Percentiles rank a stretch among this genome's conserved stretches.
Conservation (phyloP, 192 early-diverging fungal species). For the Dispira parvispora region DNA sequence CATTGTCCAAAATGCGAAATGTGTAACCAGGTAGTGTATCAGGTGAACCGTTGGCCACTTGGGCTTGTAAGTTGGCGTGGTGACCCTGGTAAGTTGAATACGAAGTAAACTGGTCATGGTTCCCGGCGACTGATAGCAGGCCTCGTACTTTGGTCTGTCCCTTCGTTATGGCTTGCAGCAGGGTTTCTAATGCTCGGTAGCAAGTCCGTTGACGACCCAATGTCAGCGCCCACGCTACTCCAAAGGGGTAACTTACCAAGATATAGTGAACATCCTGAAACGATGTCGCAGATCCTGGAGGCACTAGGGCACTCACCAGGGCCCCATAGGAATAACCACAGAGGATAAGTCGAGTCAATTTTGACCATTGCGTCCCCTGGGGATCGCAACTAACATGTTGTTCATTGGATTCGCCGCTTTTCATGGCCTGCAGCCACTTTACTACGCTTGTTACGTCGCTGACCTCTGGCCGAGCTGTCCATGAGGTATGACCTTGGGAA, state of each 20-base stretch:
- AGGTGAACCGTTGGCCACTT: background rate
- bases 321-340: background rate
- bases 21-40: background rate
- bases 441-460: background rate
- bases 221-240: background rate
- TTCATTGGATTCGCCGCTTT: background rate
- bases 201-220: background rate
- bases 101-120: background rate
- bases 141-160: background rate
- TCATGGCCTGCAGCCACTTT: background rate
- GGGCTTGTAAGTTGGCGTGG: background rate
- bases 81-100: background rate
- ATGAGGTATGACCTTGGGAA: background rate
- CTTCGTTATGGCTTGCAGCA: background rate
- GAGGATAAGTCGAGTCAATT: background rate
- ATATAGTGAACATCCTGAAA: background rate
- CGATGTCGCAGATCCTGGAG: background rate
- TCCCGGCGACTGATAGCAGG: background rate
- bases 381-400: background rate
- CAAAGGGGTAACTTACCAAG: background rate
- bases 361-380: background rate
- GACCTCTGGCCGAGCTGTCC: background rate
- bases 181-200: background rate
- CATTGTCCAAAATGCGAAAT: background rate
- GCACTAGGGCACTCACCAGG: background rate